Conservation (phyloP, 2,329 filamentous ascomycete species). For the Talaromyces sp. region DNA sequence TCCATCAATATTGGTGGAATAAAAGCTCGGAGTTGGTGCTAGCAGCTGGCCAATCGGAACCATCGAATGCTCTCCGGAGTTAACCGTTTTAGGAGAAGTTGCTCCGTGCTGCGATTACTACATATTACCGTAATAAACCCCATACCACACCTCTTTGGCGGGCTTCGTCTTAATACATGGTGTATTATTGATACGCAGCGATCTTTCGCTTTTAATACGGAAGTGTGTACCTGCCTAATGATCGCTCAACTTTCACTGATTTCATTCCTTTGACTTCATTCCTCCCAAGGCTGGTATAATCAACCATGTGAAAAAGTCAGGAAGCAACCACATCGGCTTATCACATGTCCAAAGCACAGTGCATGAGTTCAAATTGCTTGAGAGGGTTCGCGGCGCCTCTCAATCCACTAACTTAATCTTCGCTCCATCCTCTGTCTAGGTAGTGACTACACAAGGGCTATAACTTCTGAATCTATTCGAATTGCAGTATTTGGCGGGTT, state of each 20-base stretch:
- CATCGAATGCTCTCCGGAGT: neutral
- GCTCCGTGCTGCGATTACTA: neutral
- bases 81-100: neutral
- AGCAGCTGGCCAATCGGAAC: neutral
- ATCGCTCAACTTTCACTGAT: no score
- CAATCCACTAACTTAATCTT: neutral
- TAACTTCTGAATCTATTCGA: constrained; percentile 2
- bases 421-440: neutral
- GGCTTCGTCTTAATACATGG: neutral
- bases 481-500: constrained; percentile 42
- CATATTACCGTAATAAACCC: neutral
- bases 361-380: no score
- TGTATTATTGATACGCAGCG: neutral
- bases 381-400: neutral
- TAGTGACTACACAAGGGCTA: neutral
- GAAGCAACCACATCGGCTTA: no score
- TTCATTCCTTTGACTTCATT: no score
- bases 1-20: neutral
- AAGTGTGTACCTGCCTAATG: no score
- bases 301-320: no score
- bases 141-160: no score
- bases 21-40: constrained; percentile 2
- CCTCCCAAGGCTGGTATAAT: no score
- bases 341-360: no score
- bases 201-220: no score